Conservation (phyloP, 179 eudicot species). For the Monotropa hypopitys region DNA sequence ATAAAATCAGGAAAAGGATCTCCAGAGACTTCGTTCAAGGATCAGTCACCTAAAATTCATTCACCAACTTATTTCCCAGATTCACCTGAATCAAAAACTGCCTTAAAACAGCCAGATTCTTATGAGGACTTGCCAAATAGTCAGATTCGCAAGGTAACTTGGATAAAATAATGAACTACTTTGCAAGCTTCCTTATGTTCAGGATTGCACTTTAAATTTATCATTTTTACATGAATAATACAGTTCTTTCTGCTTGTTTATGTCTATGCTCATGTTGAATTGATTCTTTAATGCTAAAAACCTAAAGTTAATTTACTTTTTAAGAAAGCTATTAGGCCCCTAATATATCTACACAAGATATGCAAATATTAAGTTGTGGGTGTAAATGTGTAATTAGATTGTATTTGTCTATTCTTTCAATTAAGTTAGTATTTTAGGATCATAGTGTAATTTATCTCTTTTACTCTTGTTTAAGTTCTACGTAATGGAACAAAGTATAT, state of each 20-base stretch:
- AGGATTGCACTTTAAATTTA: neutral
- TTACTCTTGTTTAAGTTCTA: no score
- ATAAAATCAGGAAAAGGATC: conserved; percentile 66
- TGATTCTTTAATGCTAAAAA: neutral
- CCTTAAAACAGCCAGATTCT: conserved; percentile 24
- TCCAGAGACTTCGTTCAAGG: conserved; percentile 25
- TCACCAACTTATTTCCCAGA: conserved; percentile 21
- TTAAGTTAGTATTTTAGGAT: no score
- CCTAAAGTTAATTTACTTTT: neutral
- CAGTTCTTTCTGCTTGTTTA: neutral
- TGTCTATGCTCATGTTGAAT: neutral
- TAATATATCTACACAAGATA: neutral
- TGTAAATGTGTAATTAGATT: no score
- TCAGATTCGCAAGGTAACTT: conserved; percentile 89
- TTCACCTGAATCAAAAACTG: conserved; percentile 25
- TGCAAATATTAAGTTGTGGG: no score
- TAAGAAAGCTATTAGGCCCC: neutral
- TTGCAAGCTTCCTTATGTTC: neutral
- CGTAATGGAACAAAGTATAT: no score
- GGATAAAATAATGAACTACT: neutral
- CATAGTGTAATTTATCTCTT: no score
- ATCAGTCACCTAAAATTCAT: conserved; percentile 28
- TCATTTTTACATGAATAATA: neutral
- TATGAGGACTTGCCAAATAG: conserved; percentile 75
- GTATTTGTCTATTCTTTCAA: no score